phyloP scores from a whole-genome alignment of 2,329 filamentous ascomycete species.

The Fusarium sp. region DNA sequence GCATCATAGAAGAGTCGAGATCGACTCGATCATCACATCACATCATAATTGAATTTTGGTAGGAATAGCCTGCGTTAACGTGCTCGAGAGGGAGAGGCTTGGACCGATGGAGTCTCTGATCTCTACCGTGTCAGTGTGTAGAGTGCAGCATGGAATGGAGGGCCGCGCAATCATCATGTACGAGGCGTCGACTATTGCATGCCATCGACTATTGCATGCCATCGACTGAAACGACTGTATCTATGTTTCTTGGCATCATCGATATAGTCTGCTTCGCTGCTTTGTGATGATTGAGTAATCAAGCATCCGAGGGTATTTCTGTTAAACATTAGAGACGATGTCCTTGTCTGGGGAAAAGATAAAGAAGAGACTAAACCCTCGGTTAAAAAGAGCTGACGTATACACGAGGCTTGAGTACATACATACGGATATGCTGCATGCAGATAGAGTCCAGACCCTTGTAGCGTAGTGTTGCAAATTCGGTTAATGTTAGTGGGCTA shows the following conservation, averaged over 20 bases:
- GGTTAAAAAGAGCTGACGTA: conserved; percentile 14
- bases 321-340: conserved; percentile 4
- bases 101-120: not conserved
- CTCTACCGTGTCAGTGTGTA: not conserved
- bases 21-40: not conserved
- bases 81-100: not conserved
- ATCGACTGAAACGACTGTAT: not conserved
- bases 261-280: conserved; percentile 21
- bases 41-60: not conserved
- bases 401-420: conserved; percentile 1
- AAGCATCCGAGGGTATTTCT: not conserved
- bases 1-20: not conserved
- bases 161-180: conserved; percentile 33
- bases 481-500: conserved; percentile 18
- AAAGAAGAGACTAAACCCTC: conserved; percentile 2
- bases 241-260: conserved; percentile 17
- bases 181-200: conserved; percentile 28
- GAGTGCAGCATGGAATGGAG: conserved; percentile 11
- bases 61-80: not conserved
- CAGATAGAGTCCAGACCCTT: not conserved
- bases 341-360: not conserved
- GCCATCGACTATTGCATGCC: not conserved
- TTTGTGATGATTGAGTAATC: conserved; percentile 32
- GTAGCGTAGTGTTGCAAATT: conserved; percentile 24
- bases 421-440: too few relatives aligned